Evolutionary conservation across 495 filamentous ascomycete genomes (phyloP), one percentile per base, ranked within the genome.

Genomic region (Annulohypoxylon nitens): DNA sequence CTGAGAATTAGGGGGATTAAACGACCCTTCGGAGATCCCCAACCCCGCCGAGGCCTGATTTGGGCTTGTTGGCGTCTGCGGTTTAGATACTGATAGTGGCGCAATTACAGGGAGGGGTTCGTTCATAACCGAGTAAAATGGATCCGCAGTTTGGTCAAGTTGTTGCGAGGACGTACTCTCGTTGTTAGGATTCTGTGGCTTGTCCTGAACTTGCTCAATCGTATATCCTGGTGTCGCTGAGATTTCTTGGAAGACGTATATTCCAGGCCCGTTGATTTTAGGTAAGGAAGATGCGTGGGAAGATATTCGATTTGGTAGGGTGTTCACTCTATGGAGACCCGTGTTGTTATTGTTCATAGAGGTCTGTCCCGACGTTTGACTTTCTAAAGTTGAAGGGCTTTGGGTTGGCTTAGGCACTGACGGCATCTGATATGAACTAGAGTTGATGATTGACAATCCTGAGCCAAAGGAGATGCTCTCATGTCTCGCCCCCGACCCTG

Each of bases 351-450:
- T 55, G 16, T 67, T 11, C 20, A 8, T 9, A 26, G 55, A 48
- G 16, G n/a, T 37, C n/a, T 70, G 58, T 45, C 12, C 14, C 1
- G 57, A 33, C 0, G 3, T 16, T 11, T 74, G 61, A 23, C n/a
- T 8, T 23, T 11, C 64, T 48, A 47, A 30, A 48, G 47, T 12
- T 36, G 23, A 45, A 41, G 20, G 37, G 36, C 45, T 67, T 26
- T 69, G 73, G 16, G 80, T 78, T 30, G 83, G 83, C 48, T 79
- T 77, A 8, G 84, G 79, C 14, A 78, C 74, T 1, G 80, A 79
- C 10, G 81, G 80, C 7, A 78, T 41, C 34, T 78, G 65, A 18
- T 74, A 34, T 30, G 76, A 57, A 8, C 26, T 61, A 16, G 71
- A 55, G 3, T 33, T 12, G 4, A 34, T 34, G 30, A 20, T 34